phyloP scores from a whole-genome alignment of 371 early-diverging fungal species.

The Mortierella sp. region DNA sequence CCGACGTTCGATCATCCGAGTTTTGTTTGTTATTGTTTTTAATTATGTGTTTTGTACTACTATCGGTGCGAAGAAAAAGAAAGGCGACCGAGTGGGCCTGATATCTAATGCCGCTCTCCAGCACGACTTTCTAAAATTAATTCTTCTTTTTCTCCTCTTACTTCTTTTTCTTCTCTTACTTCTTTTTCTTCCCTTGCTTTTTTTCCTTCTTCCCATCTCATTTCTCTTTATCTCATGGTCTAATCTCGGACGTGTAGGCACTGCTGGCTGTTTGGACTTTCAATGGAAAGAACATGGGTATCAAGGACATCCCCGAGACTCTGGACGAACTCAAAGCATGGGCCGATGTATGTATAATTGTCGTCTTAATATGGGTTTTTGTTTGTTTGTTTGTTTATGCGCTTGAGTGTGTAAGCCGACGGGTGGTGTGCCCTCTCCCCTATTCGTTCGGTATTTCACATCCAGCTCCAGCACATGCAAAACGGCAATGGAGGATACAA shows the following conservation, averaged over 20 bases:
- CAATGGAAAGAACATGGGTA: conserved; percentile 61
- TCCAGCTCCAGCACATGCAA: not conserved
- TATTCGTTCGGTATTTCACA: not conserved
- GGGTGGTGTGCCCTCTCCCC: not conserved
- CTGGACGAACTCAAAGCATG: conserved; percentile 57
- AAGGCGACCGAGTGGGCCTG: not conserved
- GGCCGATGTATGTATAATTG: conserved; percentile 32
- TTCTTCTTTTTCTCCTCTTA: not conserved
- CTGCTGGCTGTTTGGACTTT: conserved; percentile 58
- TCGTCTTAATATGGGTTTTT: not conserved
- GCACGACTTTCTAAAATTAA: not conserved
- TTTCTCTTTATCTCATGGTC: not conserved
- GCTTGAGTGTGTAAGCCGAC: too few relatives aligned
- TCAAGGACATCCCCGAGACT: conserved; percentile 66
- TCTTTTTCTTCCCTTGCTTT: too few relatives aligned
- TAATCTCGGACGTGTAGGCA: conserved; percentile 38
- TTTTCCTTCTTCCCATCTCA: not conserved
- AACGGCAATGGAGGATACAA: too few relatives aligned
- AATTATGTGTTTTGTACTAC: not conserved
- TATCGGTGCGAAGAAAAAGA: not conserved
- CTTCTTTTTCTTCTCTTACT: not conserved
- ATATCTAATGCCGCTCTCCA: not conserved
- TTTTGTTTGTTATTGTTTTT: not conserved
- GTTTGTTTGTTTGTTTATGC: not conserved
- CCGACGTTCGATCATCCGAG: not conserved